Evolutionary conservation across 2,329 filamentous ascomycete species (phyloP).

Genomic region (Cytospora schulzeri): DNA sequence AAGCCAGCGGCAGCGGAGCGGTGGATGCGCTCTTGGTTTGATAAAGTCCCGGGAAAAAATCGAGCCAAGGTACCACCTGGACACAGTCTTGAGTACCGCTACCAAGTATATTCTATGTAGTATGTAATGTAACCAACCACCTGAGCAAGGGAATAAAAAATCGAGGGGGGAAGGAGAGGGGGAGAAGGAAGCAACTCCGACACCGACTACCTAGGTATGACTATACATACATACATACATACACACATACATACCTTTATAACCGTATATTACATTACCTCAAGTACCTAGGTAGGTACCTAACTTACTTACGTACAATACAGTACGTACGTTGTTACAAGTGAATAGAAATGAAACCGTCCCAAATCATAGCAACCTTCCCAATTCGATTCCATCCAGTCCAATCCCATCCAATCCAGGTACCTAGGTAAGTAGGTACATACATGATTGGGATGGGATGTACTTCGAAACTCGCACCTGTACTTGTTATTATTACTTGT

Average conservation of each 20-base stretch:
- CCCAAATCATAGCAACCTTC: background rate
- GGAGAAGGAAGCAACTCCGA: slow-evolving; percentile 1
- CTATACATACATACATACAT: no score
- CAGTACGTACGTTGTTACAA: background rate
- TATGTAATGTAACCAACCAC: background rate
- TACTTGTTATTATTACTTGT: background rate
- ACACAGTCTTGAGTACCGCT: background rate
- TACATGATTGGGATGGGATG: no score
- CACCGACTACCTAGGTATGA: slow-evolving; percentile 14
- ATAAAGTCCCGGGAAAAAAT: slow-evolving; percentile 25
- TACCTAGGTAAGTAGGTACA: no score
- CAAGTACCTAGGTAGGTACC: no score
- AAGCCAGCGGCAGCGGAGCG: slow-evolving; percentile 20
- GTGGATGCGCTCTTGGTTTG: slow-evolving; percentile 20
- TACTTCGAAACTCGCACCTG: slow-evolving; percentile 1
- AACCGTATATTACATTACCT: no score
- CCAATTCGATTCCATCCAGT: background rate
- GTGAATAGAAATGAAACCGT: background rate
- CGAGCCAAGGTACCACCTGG: slow-evolving; percentile 19
- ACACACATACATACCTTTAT: background rate
- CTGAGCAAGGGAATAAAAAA: slow-evolving; percentile 1
- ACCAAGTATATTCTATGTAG: background rate
- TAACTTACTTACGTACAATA: background rate
- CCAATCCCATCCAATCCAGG: no score
- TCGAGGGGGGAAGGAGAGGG: slow-evolving; percentile 16